Evolutionary conservation across 805 yeast species (phyloP).

Genomic region (Komagataella pastoris): DNA sequence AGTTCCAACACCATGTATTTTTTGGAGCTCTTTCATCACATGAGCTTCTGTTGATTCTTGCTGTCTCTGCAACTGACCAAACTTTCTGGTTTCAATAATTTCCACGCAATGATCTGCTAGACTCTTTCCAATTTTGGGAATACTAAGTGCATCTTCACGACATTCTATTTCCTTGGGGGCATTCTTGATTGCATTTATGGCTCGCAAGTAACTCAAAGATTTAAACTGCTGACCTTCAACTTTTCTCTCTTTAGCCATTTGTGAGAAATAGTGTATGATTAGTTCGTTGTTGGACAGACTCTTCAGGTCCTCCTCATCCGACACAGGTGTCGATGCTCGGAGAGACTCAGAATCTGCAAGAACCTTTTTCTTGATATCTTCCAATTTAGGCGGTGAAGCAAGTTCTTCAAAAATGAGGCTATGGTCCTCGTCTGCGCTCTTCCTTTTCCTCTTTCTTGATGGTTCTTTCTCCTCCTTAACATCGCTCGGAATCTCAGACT

Average conservation of each 20-base stretch:
- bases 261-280: slow-evolving; percentile 16
- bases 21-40: slow-evolving; percentile 19
- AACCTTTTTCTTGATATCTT: neutral
- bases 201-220: slow-evolving; percentile 27
- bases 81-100: slow-evolving; percentile 23
- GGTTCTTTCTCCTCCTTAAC: neutral
- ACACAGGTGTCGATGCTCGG: neutral
- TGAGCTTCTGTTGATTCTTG: slow-evolving; percentile 10
- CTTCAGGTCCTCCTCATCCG: neutral
- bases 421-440: neutral
- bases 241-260: slow-evolving; percentile 17
- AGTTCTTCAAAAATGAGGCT: neutral
- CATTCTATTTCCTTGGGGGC: slow-evolving; percentile 16
- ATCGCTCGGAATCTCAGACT: neutral
- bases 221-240: slow-evolving; percentile 21
- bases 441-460: neutral
- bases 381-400: neutral
- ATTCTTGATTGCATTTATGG: slow-evolving; percentile 22
- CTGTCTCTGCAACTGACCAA: slow-evolving; percentile 7
- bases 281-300: slow-evolving; percentile 10
- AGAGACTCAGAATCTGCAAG: neutral
- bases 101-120: slow-evolving; percentile 32
- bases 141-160: slow-evolving; percentile 21
- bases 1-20: slow-evolving; percentile 38
- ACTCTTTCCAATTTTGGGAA: slow-evolving; percentile 26